Percentiles rank a stretch among this genome's conserved stretches.
phyloP scores from a whole-genome alignment of 1,139 yeast genomes.

The Taiozyma sp. region DNA sequence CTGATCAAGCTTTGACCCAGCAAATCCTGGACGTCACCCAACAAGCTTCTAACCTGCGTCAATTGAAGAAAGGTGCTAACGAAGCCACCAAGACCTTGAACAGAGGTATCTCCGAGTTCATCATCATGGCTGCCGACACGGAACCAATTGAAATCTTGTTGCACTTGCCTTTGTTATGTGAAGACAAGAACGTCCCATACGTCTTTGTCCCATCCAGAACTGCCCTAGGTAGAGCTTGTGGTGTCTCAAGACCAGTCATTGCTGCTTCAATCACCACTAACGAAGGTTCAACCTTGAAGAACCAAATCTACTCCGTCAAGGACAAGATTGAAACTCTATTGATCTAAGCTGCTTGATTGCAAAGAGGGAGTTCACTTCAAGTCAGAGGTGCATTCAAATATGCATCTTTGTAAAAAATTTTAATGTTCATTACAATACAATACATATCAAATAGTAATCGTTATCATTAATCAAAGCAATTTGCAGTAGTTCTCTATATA shows the following conservation, averaged over 20 bases:
- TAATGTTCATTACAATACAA: background rate
- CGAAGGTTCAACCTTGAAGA: slow-evolving; percentile 97
- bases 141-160: slow-evolving; percentile 98
- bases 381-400: slow-evolving; percentile 6
- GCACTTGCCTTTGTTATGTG: slow-evolving; percentile 96
- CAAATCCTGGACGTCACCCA: slow-evolving; percentile 97
- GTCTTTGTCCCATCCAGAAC: slow-evolving; percentile 98
- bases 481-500: slow-evolving; percentile 6
- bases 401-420: background rate
- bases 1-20: slow-evolving; percentile 92
- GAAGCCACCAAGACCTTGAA: slow-evolving; percentile 99
- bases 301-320: slow-evolving; percentile 95
- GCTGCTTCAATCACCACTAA: slow-evolving; percentile 98
- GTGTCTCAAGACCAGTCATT: slow-evolving; percentile 98
- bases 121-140: slow-evolving; percentile 99
- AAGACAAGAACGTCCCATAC: slow-evolving; percentile 98
- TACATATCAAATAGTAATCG: background rate
- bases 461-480: slow-evolving; percentile 3
- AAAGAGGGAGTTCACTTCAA: background rate
- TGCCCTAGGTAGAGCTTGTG: slow-evolving; percentile 99
- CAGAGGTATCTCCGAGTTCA: slow-evolving; percentile 99
- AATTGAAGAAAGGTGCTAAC: slow-evolving; percentile 98
- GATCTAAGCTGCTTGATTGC: slow-evolving; percentile 44
- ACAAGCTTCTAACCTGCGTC: slow-evolving; percentile 97
- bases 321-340: slow-evolving; percentile 98